A percentile compares a stretch with the other conserved stretches of the same genome.
Conservation (phyloP, 495 filamentous ascomycete species). For the Friedmanniomyces endolithicus region DNA sequence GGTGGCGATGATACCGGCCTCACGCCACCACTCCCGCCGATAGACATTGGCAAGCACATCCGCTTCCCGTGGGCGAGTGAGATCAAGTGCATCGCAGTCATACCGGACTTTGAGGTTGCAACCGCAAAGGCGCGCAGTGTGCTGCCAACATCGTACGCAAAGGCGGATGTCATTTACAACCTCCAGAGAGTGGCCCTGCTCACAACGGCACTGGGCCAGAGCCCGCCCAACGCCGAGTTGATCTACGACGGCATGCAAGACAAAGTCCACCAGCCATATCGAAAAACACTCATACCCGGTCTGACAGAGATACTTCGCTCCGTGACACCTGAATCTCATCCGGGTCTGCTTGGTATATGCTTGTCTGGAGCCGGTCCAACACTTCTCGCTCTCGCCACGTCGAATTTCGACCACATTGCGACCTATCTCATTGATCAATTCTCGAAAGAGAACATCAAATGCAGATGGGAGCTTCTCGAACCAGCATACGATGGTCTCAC, state of each 20-base stretch:
- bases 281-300: constrained; percentile 76
- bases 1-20: constrained; percentile 80
- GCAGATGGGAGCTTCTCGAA: constrained; percentile 76
- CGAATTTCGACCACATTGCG: constrained; percentile 76
- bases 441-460: constrained; percentile 55
- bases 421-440: constrained; percentile 38
- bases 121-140: constrained; percentile 79
- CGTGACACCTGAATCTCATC: constrained; percentile 71
- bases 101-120: constrained; percentile 84
- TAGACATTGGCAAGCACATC: constrained; percentile 82
- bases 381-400: constrained; percentile 80
- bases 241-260: constrained; percentile 98
- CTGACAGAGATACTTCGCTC: constrained; percentile 78
- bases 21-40: constrained; percentile 72
- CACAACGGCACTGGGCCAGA: constrained; percentile 69
- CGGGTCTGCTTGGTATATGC: constrained; percentile 83
- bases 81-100: constrained; percentile 89
- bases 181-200: constrained; percentile 81
- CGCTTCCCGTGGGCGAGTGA: constrained; percentile 84
- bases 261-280: constrained; percentile 90
- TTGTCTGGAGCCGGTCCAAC: constrained; percentile 89
- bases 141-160: constrained; percentile 60
- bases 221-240: constrained; percentile 79
- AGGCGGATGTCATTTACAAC: constrained; percentile 83
- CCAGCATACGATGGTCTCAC: constrained; percentile 73